Evolutionary conservation across 768 basidiomycete genomes (phyloP).

Genomic region (Dioszegia hungarica): DNA sequence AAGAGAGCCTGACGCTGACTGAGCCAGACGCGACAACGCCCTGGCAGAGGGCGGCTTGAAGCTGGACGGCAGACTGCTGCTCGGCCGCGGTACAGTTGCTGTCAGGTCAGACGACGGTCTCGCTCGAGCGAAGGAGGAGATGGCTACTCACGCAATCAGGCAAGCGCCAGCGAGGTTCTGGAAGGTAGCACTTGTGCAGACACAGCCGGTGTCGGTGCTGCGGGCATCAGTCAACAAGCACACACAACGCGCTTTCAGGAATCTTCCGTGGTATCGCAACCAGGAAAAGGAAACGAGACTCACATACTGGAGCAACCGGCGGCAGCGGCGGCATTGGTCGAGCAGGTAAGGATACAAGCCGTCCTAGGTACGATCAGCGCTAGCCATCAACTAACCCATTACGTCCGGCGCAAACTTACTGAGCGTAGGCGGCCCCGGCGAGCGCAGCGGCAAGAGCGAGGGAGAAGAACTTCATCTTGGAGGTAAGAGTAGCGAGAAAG

Average conservation of each 20-base stretch:
- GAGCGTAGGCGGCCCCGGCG: constrained; percentile 3
- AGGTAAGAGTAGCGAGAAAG: background rate
- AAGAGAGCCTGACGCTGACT: constrained; percentile 26
- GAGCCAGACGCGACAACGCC: constrained; percentile 18
- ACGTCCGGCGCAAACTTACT: constrained; percentile 21
- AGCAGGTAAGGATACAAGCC: constrained; percentile 38
- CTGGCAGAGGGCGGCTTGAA: constrained; percentile 38
- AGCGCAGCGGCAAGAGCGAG: constrained; percentile 24
- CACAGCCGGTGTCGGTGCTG: constrained; percentile 37
- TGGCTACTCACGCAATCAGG: constrained; percentile 31
- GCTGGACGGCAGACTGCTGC: constrained; percentile 25
- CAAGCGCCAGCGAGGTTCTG: constrained; percentile 31
- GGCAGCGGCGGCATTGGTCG: constrained; percentile 27
- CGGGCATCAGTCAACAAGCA: too few species aligned
- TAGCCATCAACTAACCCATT: too few species aligned
- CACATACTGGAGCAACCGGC: constrained; percentile 38
- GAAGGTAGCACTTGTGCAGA: constrained; percentile 39
- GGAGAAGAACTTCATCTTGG: constrained; percentile 33
- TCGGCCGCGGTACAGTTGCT: constrained; percentile 41
- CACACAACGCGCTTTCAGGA: background rate
- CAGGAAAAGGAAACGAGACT: constrained; percentile 8
- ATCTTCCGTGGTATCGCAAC: background rate
- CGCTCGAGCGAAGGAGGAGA: background rate
- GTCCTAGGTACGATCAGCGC: too few species aligned
- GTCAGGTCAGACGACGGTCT: background rate